These are phyloP conservation scores for Myxozyma geophila DNA, from an alignment of 805 yeast species.

Conservation along the genomic window DNA sequence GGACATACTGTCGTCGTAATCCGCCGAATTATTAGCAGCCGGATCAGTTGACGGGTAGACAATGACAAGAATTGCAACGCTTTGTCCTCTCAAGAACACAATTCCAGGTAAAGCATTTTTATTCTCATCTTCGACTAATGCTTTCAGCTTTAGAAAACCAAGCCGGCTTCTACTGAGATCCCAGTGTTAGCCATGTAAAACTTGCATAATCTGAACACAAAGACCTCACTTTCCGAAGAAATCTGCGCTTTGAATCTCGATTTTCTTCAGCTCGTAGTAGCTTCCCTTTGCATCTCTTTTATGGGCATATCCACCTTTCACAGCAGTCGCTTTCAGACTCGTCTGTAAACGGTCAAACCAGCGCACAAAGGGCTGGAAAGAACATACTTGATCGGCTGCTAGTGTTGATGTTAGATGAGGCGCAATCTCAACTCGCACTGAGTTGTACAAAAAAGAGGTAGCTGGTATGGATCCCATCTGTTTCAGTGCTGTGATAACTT, in stretches of 20 bases:
- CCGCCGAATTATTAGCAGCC: slow-evolving; percentile 23
- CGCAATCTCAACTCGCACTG: slow-evolving; percentile 24
- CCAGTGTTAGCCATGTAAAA: not conserved
- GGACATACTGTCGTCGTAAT: slow-evolving; percentile 29
- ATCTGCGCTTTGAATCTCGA: slow-evolving; percentile 39
- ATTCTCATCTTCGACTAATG: slow-evolving; percentile 36
- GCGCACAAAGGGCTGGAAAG: slow-evolving; percentile 27
- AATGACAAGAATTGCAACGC: slow-evolving; percentile 40
- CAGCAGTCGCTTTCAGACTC: slow-evolving; percentile 21
- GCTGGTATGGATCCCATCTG: not conserved
- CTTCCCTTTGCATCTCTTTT: not conserved
- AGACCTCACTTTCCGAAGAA: slow-evolving; percentile 27
- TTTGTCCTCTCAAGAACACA: slow-evolving; percentile 40
- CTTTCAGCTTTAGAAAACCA: slow-evolving; percentile 40
- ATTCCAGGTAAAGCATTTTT: slow-evolving; percentile 39
- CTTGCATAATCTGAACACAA: not conserved
- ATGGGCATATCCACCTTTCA: slow-evolving; percentile 19
- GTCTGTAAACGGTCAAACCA: slow-evolving; percentile 22
- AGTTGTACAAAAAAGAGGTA: slow-evolving; percentile 20
- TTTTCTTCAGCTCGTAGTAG: slow-evolving; percentile 26
- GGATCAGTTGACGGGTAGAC: slow-evolving; percentile 30
- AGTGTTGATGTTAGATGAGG: slow-evolving; percentile 19
- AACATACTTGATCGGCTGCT: slow-evolving; percentile 12
- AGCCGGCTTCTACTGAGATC: slow-evolving; percentile 14
- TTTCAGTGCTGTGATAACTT: not conserved